Conservation (phyloP, 805 yeast species). For the Sporopachydermia lactativora region DNA sequence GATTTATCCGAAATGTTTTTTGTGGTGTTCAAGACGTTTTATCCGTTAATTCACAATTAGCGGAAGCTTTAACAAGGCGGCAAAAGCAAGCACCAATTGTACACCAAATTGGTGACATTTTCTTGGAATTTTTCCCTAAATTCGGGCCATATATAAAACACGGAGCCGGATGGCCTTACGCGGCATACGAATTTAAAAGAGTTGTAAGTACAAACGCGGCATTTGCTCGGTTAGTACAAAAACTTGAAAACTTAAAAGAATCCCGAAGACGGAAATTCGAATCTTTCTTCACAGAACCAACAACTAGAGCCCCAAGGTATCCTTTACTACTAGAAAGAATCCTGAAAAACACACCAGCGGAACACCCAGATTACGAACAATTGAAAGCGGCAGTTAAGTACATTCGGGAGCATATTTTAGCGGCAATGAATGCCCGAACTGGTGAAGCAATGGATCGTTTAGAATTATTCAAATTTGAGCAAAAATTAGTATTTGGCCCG, state of each 20-base stretch:
- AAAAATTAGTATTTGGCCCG: conserved; percentile 63
- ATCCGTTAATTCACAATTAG: conserved; percentile 67
- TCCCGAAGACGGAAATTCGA: conserved; percentile 82
- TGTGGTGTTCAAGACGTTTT: conserved; percentile 81
- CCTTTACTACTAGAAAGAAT: conserved; percentile 75
- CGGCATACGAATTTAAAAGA: conserved; percentile 88
- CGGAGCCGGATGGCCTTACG: conserved; percentile 91
- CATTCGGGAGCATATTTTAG: conserved; percentile 60
- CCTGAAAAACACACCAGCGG: conserved; percentile 67
- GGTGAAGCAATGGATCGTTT: conserved; percentile 92
- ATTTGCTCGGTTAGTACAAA: conserved; percentile 89
- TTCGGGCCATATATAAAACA: conserved; percentile 89
- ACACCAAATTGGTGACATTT: conserved; percentile 74
- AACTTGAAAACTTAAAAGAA: conserved; percentile 73
- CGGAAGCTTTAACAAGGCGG: conserved; percentile 79
- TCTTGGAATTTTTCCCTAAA: conserved; percentile 67
- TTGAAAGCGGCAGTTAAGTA: conserved; percentile 57
- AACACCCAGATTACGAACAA: conserved; percentile 54
- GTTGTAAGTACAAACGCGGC: conserved; percentile 83
- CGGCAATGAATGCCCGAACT: conserved; percentile 69
- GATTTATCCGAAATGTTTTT: conserved; percentile 83
- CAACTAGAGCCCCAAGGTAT: conserved; percentile 90
- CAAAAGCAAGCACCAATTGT: conserved; percentile 80
- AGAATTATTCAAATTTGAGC: conserved; percentile 75
- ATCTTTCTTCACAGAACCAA: conserved; percentile 88